Evolutionary conservation across 2,329 filamentous ascomycete species (phyloP).

Genomic region (Xylariales sp.): DNA sequence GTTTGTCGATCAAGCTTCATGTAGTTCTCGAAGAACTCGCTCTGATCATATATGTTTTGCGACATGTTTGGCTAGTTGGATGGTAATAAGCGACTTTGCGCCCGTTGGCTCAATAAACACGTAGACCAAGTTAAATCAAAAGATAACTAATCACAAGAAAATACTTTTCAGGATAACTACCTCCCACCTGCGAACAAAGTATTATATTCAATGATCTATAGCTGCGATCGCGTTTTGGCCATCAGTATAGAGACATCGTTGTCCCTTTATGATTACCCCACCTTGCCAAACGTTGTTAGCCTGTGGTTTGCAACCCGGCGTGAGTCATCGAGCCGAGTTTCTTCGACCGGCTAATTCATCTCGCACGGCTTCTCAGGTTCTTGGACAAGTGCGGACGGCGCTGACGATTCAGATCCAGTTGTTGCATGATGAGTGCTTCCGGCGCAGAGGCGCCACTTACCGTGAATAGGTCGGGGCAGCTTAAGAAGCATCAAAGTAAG

Average conservation of each 20-base stretch:
- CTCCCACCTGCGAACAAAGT: neutral
- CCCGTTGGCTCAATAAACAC: neutral
- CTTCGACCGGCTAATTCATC: too few relatives aligned
- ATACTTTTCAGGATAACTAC: neutral
- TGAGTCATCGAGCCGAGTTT: neutral
- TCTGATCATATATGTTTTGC: conserved; percentile 57
- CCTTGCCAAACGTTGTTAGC: neutral
- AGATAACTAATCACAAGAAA: neutral
- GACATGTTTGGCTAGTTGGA: conserved; percentile 41
- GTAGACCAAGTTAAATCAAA: neutral
- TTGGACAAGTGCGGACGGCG: neutral
- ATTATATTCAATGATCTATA: neutral
- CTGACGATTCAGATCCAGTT: too few relatives aligned
- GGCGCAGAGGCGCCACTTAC: too few relatives aligned
- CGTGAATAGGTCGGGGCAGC: too few relatives aligned
- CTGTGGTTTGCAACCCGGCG: neutral
- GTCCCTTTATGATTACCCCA: neutral
- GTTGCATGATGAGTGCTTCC: too few relatives aligned
- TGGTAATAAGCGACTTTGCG: neutral
- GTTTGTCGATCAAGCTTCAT: conserved; percentile 55
- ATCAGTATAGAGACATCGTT: neutral
- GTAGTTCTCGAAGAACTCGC: conserved; percentile 58
- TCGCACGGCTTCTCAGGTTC: neutral
- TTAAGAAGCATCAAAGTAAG: too few relatives aligned
- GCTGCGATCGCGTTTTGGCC: too few relatives aligned